These are phyloP conservation scores for Actinomortierella ambigua DNA, from an alignment of 371 early-diverging fungal species.

Conservation along the genomic window DNA sequence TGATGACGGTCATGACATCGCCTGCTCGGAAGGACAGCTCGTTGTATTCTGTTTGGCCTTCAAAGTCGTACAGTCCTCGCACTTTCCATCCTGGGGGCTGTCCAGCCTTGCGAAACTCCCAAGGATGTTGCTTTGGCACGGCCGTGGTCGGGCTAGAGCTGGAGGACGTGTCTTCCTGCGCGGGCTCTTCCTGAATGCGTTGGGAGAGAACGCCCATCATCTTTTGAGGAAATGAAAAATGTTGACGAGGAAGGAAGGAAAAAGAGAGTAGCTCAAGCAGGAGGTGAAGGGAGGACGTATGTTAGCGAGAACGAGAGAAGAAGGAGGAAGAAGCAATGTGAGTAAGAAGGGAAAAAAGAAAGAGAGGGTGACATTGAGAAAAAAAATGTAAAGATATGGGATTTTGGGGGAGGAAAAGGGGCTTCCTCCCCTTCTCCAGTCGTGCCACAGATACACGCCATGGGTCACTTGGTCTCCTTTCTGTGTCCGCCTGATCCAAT, in stretches of 20 bases:
- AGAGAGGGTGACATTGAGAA: not conserved
- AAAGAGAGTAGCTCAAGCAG: no score
- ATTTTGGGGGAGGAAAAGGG: not conserved
- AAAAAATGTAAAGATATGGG: not conserved
- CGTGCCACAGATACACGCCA: not conserved
- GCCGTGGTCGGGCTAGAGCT: no score
- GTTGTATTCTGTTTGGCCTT: constrained; percentile 37
- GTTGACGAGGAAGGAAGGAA: no score
- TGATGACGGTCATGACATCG: constrained; percentile 44
- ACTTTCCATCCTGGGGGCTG: constrained; percentile 37
- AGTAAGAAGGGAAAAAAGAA: not conserved
- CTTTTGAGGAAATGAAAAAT: not conserved
- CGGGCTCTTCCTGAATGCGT: no score
- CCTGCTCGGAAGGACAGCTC: constrained; percentile 50
- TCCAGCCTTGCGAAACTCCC: no score
- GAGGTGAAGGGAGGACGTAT: no score
- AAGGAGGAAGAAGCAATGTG: constrained; percentile 1
- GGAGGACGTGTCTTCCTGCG: no score
- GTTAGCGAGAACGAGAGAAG: not conserved
- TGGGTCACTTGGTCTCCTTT: not conserved
- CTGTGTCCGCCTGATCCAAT: no score
- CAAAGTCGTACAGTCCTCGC: constrained; percentile 42
- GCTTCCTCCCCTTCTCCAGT: not conserved
- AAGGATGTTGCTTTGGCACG: no score
- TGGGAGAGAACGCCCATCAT: not conserved